phyloP scores from a whole-genome alignment of 202 grass and related monocot species.

The Carex sylvatica region DNA sequence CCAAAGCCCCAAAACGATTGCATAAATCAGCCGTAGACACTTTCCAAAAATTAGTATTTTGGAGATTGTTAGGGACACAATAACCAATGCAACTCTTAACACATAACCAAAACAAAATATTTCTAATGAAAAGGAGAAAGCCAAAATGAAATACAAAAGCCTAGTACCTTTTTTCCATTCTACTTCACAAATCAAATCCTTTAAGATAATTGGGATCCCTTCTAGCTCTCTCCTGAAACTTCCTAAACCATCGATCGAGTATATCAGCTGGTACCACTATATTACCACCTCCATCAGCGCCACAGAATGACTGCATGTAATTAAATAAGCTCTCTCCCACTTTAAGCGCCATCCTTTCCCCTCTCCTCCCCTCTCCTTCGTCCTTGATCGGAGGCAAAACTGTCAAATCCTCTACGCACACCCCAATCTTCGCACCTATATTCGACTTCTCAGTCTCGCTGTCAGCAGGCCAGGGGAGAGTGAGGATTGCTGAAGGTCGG shows the following conservation, averaged over 20 bases:
- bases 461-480: conserved; percentile 61
- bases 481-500: conserved; percentile 73
- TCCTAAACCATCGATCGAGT: conserved; percentile 86
- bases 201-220: conserved; percentile 80
- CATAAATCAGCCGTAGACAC: neutral
- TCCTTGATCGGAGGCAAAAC: conserved; percentile 58
- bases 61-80: neutral
- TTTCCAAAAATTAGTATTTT: neutral
- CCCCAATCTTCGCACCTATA: conserved; percentile 62
- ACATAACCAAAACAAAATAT: neutral
- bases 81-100: neutral
- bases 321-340: conserved; percentile 97
- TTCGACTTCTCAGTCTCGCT: conserved; percentile 44
- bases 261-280: conserved; percentile 90
- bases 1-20: no score
- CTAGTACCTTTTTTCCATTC: conserved; percentile 26
- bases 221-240: conserved; percentile 90
- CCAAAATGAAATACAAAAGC: neutral
- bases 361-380: conserved; percentile 46
- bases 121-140: neutral
- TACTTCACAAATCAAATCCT: conserved; percentile 68
- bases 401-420: conserved; percentile 70
- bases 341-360: conserved; percentile 65
- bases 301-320: conserved; percentile 97
- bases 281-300: conserved; percentile 65